Base-by-base conservation (phyloP, 495 filamentous ascomycete species). In the Annulohypoxylon nitens region DNA sequence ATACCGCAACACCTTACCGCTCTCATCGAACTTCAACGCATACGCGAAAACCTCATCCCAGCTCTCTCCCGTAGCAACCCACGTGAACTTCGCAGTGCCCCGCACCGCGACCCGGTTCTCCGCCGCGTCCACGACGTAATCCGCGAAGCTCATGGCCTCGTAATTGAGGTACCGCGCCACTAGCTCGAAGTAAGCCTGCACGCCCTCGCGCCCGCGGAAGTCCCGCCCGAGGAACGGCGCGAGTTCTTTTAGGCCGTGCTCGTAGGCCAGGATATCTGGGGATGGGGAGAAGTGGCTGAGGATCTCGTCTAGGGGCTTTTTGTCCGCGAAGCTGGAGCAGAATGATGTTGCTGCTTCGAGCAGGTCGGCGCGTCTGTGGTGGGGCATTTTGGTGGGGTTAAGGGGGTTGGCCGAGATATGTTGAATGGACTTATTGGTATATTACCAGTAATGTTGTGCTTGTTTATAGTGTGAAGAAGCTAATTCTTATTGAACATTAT, bases 11-110 rank as follows among this genome's bases (percentile, higher is more conserved):
- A 90, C 80, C 74, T 83, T 87, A 14, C 79, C 54, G 58, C 64
- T 58, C 9, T 76, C 76, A 20, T 84, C 85, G 65, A 90, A 81
- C 47, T 60, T 78, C 37, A 91, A 71, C 36, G 85, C 79, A 77
- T 91, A 91, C 10, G 80, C 76, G 76, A 91, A 90, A 1, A 79
- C 80, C 78, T 91, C 89, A 58, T 87, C 80, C 89, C 89, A 91
- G 41, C 74, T 78, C 69, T 90, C 80, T 0, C 81, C 82, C 1
- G 84, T 90, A 25, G 73, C 75, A 12, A 66, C 85, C 83, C 83
- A 88, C 3, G 78, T 80, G 57, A 90, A 90, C 51, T 70, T 75
- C 0, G 84, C 89, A 11, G 62, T 64, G 0, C 89, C 89, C 2
- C 85, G 78, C 1, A 88, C 79, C 14, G 77, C 78, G 16, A 90